These are phyloP conservation scores for Brachypodium distachyon DNA, from an alignment of 202 grass and related monocot species.

Conservation along the genomic window DNA sequence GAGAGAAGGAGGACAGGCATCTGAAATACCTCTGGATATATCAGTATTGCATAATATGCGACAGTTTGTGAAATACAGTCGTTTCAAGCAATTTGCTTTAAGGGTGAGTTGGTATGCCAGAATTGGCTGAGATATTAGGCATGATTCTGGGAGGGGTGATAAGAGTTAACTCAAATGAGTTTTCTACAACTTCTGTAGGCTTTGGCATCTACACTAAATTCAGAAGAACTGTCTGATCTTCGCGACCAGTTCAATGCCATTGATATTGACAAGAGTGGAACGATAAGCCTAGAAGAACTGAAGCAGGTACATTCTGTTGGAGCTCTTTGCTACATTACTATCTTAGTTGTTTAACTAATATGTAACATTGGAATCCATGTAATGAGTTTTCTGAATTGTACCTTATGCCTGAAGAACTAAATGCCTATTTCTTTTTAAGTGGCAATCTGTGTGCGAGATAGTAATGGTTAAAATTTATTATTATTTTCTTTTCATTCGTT, in stretches of 20 bases:
- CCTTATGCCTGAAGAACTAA: neutral
- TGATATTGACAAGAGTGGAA: constrained; percentile 86
- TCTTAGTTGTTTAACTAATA: neutral
- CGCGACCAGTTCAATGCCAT: constrained; percentile 93
- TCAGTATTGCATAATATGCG: constrained; percentile 90
- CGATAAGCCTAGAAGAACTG: constrained; percentile 91
- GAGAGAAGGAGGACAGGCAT: constrained; percentile 88
- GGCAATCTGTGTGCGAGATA: neutral
- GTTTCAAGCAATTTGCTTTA: constrained; percentile 97
- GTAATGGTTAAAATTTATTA: neutral
- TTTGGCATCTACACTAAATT: constrained; percentile 74
- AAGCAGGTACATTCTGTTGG: constrained; percentile 47
- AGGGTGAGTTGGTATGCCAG: constrained; percentile 40
- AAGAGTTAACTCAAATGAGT: neutral
- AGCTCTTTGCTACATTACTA: neutral
- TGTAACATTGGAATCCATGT: neutral
- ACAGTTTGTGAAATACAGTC: constrained; percentile 93
- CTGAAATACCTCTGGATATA: constrained; percentile 90
- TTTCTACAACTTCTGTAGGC: constrained; percentile 47
- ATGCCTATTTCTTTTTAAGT: neutral
- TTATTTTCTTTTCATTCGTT: neutral
- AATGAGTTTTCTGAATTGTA: neutral
- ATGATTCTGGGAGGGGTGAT: neutral
- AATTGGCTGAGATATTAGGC: neutral
- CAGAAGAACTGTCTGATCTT: constrained; percentile 74